Evolutionary conservation across 306 rosid genomes (phyloP).

Genomic region (Prunus persica): DNA sequence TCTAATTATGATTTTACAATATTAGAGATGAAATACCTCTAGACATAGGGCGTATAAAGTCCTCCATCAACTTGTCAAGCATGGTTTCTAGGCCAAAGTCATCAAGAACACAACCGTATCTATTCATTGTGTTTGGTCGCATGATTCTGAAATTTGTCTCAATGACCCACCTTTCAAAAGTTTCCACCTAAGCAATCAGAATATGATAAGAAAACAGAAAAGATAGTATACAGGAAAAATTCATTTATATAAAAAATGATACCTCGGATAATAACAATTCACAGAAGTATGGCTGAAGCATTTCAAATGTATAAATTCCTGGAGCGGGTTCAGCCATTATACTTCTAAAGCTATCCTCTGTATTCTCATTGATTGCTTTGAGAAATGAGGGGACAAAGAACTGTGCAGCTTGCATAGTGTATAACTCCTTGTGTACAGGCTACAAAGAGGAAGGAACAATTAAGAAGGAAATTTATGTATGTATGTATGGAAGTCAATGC

Average conservation of each 20-base stretch:
- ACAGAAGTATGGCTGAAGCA: constrained; percentile 84
- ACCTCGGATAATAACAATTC: constrained; percentile 86
- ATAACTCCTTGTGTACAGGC: constrained; percentile 72
- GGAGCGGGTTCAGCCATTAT: constrained; percentile 52
- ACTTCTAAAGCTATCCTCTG: constrained; percentile 66
- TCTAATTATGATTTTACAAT: constrained; percentile 12
- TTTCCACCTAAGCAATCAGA: constrained; percentile 80
- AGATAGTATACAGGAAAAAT: constrained; percentile 22
- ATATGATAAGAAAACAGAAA: constrained; percentile 52
- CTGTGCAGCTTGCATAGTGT: constrained; percentile 55
- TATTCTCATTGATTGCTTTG: constrained; percentile 63
- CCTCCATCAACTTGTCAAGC: constrained; percentile 78
- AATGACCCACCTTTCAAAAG: constrained; percentile 86
- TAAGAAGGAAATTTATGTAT: constrained; percentile 17
- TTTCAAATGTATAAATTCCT: constrained; percentile 79
- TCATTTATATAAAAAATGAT: constrained; percentile 24
- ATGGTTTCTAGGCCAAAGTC: constrained; percentile 86
- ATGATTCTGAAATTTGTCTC: constrained; percentile 72
- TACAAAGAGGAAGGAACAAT: constrained; percentile 31
- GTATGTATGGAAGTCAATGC: constrained; percentile 8
- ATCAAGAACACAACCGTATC: constrained; percentile 90
- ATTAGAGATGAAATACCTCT: constrained; percentile 40
- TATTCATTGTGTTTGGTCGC: constrained; percentile 95
- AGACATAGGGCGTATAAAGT: constrained; percentile 69
- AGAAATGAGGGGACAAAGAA: constrained; percentile 91